Percentiles rank a stretch among this genome's conserved stretches.
Evolutionary conservation across 1,139 yeast species (phyloP).

Genomic region (Taphrina betulina): DNA sequence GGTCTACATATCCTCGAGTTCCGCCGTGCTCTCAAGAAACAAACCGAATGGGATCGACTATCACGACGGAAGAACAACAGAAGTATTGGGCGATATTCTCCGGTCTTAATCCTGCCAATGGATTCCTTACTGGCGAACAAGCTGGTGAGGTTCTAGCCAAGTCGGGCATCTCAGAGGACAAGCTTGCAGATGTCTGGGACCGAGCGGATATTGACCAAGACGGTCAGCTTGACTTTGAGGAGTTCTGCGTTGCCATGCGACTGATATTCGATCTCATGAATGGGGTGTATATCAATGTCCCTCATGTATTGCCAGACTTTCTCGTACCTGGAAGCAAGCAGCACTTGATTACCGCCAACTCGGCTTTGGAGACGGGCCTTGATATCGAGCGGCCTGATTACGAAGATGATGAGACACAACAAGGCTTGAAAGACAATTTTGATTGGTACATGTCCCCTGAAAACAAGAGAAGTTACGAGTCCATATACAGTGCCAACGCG

Average conservation of each 20-base stretch:
- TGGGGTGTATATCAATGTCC: slow-evolving; percentile 62
- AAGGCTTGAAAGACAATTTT: slow-evolving; percentile 63
- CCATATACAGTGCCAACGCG: slow-evolving; percentile 69
- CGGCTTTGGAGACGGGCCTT: slow-evolving; percentile 50
- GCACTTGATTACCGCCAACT: slow-evolving; percentile 76
- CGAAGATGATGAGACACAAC: slow-evolving; percentile 54
- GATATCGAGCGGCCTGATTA: slow-evolving; percentile 37
- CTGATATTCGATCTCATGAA: slow-evolving; percentile 86
- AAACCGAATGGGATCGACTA: too few relatives aligned
- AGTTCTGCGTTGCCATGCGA: slow-evolving; percentile 95
- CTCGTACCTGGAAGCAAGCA: slow-evolving; percentile 84
- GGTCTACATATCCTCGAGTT: too few relatives aligned
- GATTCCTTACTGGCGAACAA: slow-evolving; percentile 77
- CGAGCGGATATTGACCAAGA: slow-evolving; percentile 90
- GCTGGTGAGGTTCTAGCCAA: slow-evolving; percentile 85
- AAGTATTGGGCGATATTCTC: slow-evolving; percentile 57
- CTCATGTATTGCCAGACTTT: slow-evolving; percentile 80
- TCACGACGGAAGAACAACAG: slow-evolving; percentile 24
- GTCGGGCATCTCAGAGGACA: slow-evolving; percentile 73
- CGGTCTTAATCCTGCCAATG: slow-evolving; percentile 76
- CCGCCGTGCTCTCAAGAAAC: too few relatives aligned
- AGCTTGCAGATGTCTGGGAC: slow-evolving; percentile 84
- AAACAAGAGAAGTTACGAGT: slow-evolving; percentile 74
- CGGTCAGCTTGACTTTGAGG: slow-evolving; percentile 90
- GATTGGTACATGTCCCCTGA: slow-evolving; percentile 96